Conservation (phyloP, 306 rosid genomes). For the Quercus suber region DNA sequence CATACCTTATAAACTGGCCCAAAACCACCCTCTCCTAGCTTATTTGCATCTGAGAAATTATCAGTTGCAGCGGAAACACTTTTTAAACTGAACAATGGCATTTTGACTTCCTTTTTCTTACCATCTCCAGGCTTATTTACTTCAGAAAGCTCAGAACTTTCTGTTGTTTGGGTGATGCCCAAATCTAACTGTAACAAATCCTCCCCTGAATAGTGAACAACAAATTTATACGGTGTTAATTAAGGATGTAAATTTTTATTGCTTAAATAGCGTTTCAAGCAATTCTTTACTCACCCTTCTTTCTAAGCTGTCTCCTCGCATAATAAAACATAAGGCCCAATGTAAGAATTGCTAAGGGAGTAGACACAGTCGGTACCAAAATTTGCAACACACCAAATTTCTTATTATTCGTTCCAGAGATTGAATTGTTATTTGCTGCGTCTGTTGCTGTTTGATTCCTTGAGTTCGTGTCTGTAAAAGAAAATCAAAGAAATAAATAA, state of each 20-base stretch:
- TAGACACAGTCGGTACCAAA: background rate
- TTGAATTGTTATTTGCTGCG: background rate
- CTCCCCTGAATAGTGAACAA: conserved; percentile 16
- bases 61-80: conserved; percentile 34
- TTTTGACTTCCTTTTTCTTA: conserved; percentile 20
- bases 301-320: background rate
- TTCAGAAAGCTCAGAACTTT: background rate
- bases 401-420: too few relatives aligned
- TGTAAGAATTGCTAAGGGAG: background rate
- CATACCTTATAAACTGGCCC: conserved; percentile 40
- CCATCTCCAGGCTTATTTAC: background rate
- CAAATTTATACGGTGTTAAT: background rate
- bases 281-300: conserved; percentile 15
- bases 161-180: conserved; percentile 18
- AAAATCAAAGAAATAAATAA: background rate
- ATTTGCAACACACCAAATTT: background rate
- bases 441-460: background rate
- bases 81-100: conserved; percentile 28
- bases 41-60: conserved; percentile 23
- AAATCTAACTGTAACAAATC: conserved; percentile 32
- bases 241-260: background rate
- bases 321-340: background rate
- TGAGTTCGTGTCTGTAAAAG: background rate
- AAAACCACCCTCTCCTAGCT: conserved; percentile 43
- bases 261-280: background rate